Evolutionary conservation across 345 rosid genomes (phyloP).

Genomic region (Noccaea caerulescens): DNA sequence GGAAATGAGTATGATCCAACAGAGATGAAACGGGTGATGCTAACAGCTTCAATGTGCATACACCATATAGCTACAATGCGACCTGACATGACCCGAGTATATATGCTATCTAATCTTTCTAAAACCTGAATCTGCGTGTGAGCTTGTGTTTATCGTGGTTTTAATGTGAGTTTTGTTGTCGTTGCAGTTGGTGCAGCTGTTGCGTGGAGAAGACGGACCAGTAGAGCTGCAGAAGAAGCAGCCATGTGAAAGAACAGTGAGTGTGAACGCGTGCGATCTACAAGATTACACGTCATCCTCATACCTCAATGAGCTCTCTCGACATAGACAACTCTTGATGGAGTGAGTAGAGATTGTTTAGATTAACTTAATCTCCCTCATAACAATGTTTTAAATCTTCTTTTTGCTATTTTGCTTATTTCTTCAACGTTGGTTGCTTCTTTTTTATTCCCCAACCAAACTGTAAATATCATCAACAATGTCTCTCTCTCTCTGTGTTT

Average conservation of each 20-base stretch:
- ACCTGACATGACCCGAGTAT: constrained; percentile 75
- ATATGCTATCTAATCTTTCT: background rate
- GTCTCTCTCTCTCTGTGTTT: background rate
- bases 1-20: constrained; percentile 54
- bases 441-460: constrained; percentile 12
- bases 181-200: constrained; percentile 62
- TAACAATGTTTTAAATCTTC: background rate
- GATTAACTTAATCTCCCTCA: constrained; percentile 1
- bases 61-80: constrained; percentile 65
- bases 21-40: constrained; percentile 68
- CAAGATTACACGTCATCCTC: constrained; percentile 70
- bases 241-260: constrained; percentile 45
- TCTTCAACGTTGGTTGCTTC: constrained; percentile 14
- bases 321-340: constrained; percentile 75
- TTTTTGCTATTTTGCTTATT: background rate
- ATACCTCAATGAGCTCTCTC: constrained; percentile 69
- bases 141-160: background rate
- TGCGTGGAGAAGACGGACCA: constrained; percentile 61
- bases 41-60: constrained; percentile 78
- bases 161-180: background rate
- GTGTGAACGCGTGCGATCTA: constrained; percentile 57
- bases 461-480: constrained; percentile 32
- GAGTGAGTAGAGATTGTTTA: constrained; percentile 48
- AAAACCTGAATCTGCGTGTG: background rate
- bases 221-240: constrained; percentile 53